phyloP scores from a whole-genome alignment of 768 basidiomycete genomes.

The Rhizopogon rudus region DNA sequence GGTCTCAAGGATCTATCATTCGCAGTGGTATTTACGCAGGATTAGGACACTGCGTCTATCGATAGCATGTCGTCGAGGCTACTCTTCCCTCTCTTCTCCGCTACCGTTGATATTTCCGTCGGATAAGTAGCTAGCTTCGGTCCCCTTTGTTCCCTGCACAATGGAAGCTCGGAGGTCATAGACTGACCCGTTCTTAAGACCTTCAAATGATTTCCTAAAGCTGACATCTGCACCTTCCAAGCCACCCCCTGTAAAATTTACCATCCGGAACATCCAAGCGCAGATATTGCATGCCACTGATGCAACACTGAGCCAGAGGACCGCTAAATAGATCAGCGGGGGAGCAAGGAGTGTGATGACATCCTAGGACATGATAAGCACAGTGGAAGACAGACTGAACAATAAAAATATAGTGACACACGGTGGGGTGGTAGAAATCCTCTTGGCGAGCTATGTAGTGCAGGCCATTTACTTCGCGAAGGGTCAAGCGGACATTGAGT shows the following conservation, averaged over 20 bases:
- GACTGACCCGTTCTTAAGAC: background rate
- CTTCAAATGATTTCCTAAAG: background rate
- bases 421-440: constrained; percentile 55
- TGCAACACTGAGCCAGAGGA: constrained; percentile 6
- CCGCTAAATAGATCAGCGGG: background rate
- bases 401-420: constrained; percentile 6
- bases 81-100: too few relatives aligned
- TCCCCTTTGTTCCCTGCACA: too few relatives aligned
- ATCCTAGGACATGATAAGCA: background rate
- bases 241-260: background rate
- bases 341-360: background rate
- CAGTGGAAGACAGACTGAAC: background rate
- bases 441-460: constrained; percentile 52
- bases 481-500: constrained; percentile 44
- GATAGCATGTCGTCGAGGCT: too few relatives aligned
- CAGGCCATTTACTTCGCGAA: constrained; percentile 36
- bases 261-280: constrained; percentile 1
- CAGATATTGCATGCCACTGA: constrained; percentile 9
- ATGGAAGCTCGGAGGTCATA: too few relatives aligned
- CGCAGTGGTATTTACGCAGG: too few relatives aligned
- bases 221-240: background rate
- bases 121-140: too few relatives aligned
- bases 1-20: too few relatives aligned
- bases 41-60: too few relatives aligned
- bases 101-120: too few relatives aligned